Evolutionary conservation across 441 rosid genomes (phyloP).

Genomic region (Syzygium syzygioides): DNA sequence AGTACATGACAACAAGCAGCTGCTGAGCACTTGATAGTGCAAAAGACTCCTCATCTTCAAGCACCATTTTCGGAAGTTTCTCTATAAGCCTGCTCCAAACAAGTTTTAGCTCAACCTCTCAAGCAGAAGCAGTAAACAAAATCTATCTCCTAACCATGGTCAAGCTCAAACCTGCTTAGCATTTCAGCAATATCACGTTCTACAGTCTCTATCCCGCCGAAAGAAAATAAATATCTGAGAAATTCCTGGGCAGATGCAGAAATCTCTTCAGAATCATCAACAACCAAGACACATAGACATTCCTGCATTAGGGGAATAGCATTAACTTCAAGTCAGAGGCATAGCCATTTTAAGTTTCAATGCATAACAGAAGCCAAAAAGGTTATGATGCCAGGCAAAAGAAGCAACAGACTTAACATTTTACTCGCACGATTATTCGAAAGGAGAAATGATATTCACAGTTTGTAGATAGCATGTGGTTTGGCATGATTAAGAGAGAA

Average conservation of each 20-base stretch:
- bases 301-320: slow-evolving; percentile 52
- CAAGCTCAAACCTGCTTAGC: slow-evolving; percentile 58
- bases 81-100: slow-evolving; percentile 55
- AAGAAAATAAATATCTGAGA: slow-evolving; percentile 44
- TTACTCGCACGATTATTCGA: neutral
- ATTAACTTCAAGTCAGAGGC: neutral
- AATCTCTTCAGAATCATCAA: slow-evolving; percentile 74
- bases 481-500: neutral
- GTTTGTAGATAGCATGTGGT: neutral
- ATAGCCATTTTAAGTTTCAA: neutral
- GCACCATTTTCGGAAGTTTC: slow-evolving; percentile 84
- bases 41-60: slow-evolving; percentile 64
- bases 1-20: slow-evolving; percentile 68
- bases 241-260: slow-evolving; percentile 61
- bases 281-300: slow-evolving; percentile 67
- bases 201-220: slow-evolving; percentile 27
- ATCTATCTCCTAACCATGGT: slow-evolving; percentile 12
- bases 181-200: slow-evolving; percentile 50
- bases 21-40: slow-evolving; percentile 72
- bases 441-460: neutral
- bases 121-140: slow-evolving; percentile 1
- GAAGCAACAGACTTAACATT: neutral
- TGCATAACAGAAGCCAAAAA: neutral
- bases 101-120: slow-evolving; percentile 5
- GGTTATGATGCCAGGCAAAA: neutral